Evolutionary conservation across 2,329 filamentous ascomycete species (phyloP), one percentile per base, ranked within the genome.

Genomic region (Epichloe scottii): DNA sequence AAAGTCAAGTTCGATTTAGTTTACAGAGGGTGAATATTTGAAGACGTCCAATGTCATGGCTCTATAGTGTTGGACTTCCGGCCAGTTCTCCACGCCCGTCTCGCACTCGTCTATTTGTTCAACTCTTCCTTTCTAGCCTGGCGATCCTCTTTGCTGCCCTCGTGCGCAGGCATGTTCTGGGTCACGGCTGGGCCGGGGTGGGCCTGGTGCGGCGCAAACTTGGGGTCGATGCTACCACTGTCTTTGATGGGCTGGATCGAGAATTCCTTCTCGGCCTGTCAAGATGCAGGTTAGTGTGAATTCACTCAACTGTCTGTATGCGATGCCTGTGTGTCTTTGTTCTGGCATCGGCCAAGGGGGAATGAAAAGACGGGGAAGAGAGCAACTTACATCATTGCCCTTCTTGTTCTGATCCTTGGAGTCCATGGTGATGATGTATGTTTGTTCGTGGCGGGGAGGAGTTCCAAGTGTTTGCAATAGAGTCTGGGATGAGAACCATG

Each of bases 141-240:
- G 50, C 84, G 77, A 60, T 88, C 84, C 63, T 85, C 83, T 67
- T 84, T 85, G 53, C 76, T 79, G 15, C 79, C 81, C 68, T 83
- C 78, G 48, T 75, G 63, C 35, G 67, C 66, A 15, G 73, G 73
- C 68, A 81, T 74, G 54, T 75, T 70, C 55, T 78, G 66, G 17
- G 76, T 70, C 26, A 81, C 59, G 30, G 69, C 79, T 15, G 81
- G 81, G 35, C 81, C 81, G 12, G 79, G 80, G 48, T 76, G 69
- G 17, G 79, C 79, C 51, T 73, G 63, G 61, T 76, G 72, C 37
- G 76, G 70, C 50, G 71, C 68, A 60, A 79, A 73, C 63, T 74
- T 73, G 59, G 68, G 61, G 62, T 74, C 67, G 57, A 65, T 59
- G 34, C 59, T 60, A 47, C 71, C 64, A 56, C 73, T 63, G 58